A percentile compares a stretch with the other conserved stretches of the same genome.
Conservation (phyloP, 306 rosid genomes). For the Trichosanthes truncata region DNA sequence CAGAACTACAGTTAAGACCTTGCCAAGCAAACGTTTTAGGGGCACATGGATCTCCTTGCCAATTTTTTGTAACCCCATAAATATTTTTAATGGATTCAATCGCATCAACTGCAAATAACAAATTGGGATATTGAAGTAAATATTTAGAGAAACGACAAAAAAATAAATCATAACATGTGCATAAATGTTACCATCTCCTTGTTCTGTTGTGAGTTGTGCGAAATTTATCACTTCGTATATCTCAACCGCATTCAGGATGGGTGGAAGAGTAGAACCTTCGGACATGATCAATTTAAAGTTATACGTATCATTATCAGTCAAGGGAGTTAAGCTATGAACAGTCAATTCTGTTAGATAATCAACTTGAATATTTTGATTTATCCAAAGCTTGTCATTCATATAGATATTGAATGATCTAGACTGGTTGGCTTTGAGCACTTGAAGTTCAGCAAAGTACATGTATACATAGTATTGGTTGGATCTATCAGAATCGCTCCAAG, state of each 20-base stretch:
- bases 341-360: background rate
- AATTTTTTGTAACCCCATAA: slow-evolving; percentile 16
- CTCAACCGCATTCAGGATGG: slow-evolving; percentile 40
- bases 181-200: slow-evolving; percentile 20
- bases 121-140: background rate
- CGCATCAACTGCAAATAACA: slow-evolving; percentile 20
- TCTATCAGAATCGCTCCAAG: background rate
- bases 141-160: background rate
- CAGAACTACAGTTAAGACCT: slow-evolving; percentile 23
- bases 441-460: slow-evolving; percentile 35
- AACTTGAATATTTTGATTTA: background rate
- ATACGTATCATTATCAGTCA: background rate
- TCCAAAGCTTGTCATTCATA: slow-evolving; percentile 14
- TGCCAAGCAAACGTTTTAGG: slow-evolving; percentile 20
- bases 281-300: background rate
- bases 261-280: slow-evolving; percentile 30
- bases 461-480: slow-evolving; percentile 17
- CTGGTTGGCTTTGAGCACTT: slow-evolving; percentile 12
- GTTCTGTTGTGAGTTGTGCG: slow-evolving; percentile 13
- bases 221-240: slow-evolving; percentile 18
- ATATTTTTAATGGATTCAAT: slow-evolving; percentile 13
- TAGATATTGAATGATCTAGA: slow-evolving; percentile 24
- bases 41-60: slow-evolving; percentile 44
- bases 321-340: background rate
- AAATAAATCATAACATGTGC: background rate